Evolutionary conservation across 768 basidiomycete genomes (phyloP), one percentile per base, ranked within the genome.

Genomic region (Peribolospora baueri): DNA sequence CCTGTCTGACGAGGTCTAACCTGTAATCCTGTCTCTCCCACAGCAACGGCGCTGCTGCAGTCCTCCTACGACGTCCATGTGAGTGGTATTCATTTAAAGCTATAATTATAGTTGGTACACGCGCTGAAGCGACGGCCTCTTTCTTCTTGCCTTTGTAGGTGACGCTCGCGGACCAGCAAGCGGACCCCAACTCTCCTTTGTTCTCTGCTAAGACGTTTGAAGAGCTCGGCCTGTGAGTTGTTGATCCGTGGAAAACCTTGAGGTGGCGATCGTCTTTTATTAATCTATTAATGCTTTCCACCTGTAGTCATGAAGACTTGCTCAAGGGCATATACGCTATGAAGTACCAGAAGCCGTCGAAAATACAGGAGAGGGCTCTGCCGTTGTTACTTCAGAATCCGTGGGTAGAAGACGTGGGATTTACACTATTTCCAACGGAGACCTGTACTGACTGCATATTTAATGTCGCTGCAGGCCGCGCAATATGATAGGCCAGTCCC

Each of bases 401-500:
- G 88, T 93, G 62, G 62, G 81, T 71, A 9, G 9, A 2, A 13
- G 4, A 2, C 25, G 3, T 13, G 43, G 8, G 8, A 7, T 13
- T 45, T 45, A 7, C 43, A 45, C 25, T 25, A 25, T 25, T 25
- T 25, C 25, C 25, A 25, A 25, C 25, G 25, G 25, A 25, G 25
- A 25, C 25, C 25, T 25, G 25, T 25, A 1, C 25, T 25, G 25
- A 25, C 25, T 25, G 25, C 25, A 25, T 25, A 25, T 25, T 25
- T 25, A 25, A 25, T 25, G 25, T 25, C 1, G 25, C 0, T 4
- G 5, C 65, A 98, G 91, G n/a, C 82, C 91, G 8, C 81, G 80
- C 53, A 97, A 97, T 69, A 90, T 97, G 82, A 97, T 97, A 65
- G 93, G 88, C 13, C 93, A 98, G 70, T 97, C 90, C 52, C 93